phyloP scores from a whole-genome alignment of 768 basidiomycete species.

The Harrya chromipes region DNA sequence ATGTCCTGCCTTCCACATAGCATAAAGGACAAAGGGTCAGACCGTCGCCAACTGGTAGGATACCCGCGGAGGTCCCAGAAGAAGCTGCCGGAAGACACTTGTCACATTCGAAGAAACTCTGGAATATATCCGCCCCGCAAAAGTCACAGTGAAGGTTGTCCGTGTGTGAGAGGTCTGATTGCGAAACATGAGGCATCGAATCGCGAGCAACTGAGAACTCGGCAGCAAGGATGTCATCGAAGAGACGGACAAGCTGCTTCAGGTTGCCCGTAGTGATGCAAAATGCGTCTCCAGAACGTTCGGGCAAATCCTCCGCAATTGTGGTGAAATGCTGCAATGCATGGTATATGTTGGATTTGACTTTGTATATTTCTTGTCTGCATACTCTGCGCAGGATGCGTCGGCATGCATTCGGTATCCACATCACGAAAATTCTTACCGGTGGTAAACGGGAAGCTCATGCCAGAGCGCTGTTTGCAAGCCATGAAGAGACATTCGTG shows the following conservation, averaged over 20 bases:
- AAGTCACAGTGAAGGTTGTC: slow-evolving; percentile 63
- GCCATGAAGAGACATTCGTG: slow-evolving; percentile 71
- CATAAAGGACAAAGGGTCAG: slow-evolving; percentile 65
- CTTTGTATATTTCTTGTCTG: slow-evolving; percentile 70
- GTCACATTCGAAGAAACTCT: slow-evolving; percentile 73
- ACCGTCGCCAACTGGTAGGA: slow-evolving; percentile 37
- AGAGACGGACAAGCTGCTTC: slow-evolving; percentile 40
- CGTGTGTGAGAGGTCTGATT: slow-evolving; percentile 13
- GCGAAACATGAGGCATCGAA: slow-evolving; percentile 30
- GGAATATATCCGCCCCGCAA: slow-evolving; percentile 78
- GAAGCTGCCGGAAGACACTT: slow-evolving; percentile 37
- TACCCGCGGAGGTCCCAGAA: slow-evolving; percentile 7
- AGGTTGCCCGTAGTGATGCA: slow-evolving; percentile 22
- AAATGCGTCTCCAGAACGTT: not conserved
- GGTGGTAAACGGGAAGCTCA: slow-evolving; percentile 76
- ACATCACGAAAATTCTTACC: slow-evolving; percentile 41
- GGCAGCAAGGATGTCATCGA: slow-evolving; percentile 46
- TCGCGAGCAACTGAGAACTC: slow-evolving; percentile 40
- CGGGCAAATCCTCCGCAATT: slow-evolving; percentile 7
- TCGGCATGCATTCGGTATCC: not conserved
- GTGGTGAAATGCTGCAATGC: slow-evolving; percentile 41
- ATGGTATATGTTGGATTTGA: slow-evolving; percentile 63
- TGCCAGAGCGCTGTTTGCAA: slow-evolving; percentile 58
- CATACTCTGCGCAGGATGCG: slow-evolving; percentile 55
- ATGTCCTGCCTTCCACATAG: slow-evolving; percentile 76